Percentiles rank a stretch among this genome's conserved stretches.
These are phyloP conservation scores for Eucalyptus virginea DNA, from an alignment of 345 rosid species.

Conservation along the genomic window DNA sequence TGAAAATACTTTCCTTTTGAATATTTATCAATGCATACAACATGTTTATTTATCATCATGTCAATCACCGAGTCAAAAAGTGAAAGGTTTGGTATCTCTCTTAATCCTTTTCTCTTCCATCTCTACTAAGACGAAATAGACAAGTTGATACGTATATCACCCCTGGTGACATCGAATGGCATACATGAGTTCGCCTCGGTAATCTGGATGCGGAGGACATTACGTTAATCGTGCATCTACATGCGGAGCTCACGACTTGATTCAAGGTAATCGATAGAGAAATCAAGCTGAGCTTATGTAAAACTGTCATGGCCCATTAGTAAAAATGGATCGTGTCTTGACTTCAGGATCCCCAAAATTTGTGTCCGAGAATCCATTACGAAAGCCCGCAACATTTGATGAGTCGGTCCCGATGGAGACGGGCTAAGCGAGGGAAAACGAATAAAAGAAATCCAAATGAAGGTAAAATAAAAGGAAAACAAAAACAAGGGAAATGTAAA, in stretches of 20 bases:
- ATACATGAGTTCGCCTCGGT: background rate
- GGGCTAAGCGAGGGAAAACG: background rate
- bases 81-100: too few relatives aligned
- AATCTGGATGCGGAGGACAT: background rate
- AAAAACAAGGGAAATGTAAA: background rate
- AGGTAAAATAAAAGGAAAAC: background rate
- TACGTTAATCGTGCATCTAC: background rate
- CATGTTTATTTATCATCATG: background rate
- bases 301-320: background rate
- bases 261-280: background rate
- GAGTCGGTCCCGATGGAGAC: background rate
- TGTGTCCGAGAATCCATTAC: background rate
- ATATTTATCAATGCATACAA: background rate
- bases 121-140: background rate
- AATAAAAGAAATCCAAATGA: background rate
- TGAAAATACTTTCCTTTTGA: background rate
- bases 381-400: background rate
- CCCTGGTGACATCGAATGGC: background rate
- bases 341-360: background rate
- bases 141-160: background rate
- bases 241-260: background rate
- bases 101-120: background rate
- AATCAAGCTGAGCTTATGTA: background rate
- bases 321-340: background rate
- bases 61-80: background rate